A percentile compares a stretch with the other conserved stretches of the same genome.
Conservation (phyloP, 2,329 filamentous ascomycete species). For the Exophiala calicioides region DNA sequence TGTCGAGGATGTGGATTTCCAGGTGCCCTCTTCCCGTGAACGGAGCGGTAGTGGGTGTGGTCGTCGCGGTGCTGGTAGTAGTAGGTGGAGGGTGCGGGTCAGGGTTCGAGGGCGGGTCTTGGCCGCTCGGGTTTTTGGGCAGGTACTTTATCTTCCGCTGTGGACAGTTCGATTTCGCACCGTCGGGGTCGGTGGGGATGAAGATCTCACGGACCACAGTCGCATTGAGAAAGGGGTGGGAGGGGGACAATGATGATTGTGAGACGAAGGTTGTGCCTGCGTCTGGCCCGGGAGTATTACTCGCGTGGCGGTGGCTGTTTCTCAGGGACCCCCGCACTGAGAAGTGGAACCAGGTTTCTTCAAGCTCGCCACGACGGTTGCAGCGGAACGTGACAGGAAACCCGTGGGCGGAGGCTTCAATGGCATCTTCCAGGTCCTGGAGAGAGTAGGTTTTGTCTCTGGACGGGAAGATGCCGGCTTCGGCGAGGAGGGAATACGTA, state of each 20-base stretch:
- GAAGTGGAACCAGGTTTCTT: constrained; percentile 65
- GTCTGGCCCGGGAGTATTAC: too few species aligned
- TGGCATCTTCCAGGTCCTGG: constrained; percentile 59
- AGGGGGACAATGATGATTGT: too few species aligned
- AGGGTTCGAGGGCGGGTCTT: constrained; percentile 12
- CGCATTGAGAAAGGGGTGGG: constrained; percentile 47
- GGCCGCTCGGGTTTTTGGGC: constrained; percentile 51
- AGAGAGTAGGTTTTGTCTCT: constrained; percentile 59
- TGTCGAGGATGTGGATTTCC: constrained; percentile 46
- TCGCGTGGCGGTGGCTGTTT: too few species aligned
- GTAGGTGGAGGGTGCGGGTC: constrained; percentile 4
- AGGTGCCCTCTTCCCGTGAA: constrained; percentile 63
- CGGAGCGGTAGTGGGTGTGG: constrained; percentile 37
- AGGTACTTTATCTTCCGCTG: constrained; percentile 63
- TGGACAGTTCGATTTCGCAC: constrained; percentile 64
- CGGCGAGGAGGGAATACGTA: constrained; percentile 63
- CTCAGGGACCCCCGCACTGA: constrained; percentile 54
- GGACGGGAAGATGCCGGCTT: constrained; percentile 61
- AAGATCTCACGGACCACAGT: constrained; percentile 52
- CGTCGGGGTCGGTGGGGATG: constrained; percentile 42
- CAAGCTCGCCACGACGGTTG: constrained; percentile 50
- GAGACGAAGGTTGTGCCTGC: too few species aligned
- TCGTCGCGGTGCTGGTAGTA: constrained; percentile 37
- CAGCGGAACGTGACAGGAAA: constrained; percentile 62
- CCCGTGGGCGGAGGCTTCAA: constrained; percentile 56